Conservation (phyloP, 2,329 filamentous ascomycete genomes). For the Beauveria australis region DNA sequence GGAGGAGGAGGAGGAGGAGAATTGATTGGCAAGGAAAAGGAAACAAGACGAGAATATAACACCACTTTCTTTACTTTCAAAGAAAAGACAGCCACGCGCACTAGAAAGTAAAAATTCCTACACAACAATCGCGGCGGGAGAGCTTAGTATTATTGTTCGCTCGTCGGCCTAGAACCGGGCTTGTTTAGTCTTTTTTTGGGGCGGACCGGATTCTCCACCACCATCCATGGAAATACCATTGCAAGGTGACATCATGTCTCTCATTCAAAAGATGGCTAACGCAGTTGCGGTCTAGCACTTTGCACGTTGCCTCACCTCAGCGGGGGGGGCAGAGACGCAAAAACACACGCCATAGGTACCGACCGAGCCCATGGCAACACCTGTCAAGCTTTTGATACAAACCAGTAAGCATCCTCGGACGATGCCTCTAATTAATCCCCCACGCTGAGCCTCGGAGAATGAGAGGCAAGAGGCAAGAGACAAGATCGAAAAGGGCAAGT, state of each 20-base stretch:
- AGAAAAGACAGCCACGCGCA: background rate
- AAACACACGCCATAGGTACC: background rate
- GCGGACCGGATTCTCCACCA: background rate
- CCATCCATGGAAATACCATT: background rate
- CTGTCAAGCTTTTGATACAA: too few species aligned
- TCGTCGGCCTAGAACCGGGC: background rate
- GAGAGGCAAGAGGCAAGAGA: background rate
- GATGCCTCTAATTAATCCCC: background rate
- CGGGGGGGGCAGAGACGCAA: background rate
- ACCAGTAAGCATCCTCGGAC: background rate
- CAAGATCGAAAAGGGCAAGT: too few species aligned
- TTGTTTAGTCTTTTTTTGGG: background rate
- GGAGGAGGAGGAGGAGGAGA: too few species aligned
- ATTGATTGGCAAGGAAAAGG: too few species aligned
- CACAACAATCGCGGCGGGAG: background rate
- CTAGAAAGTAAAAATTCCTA: background rate
- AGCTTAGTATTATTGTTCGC: background rate
- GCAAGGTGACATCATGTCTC: constrained; percentile 9
- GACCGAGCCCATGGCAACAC: too few species aligned
- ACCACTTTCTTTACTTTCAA: background rate
- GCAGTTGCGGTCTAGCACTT: background rate
- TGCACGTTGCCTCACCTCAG: background rate
- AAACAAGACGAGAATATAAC: too few species aligned
- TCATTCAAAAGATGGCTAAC: constrained; percentile 5
- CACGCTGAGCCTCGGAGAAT: background rate